A percentile compares a stretch with the other conserved stretches of the same genome.
phyloP scores from a whole-genome alignment of 257 asterid genomes.

The Plectranthus barbatus region DNA sequence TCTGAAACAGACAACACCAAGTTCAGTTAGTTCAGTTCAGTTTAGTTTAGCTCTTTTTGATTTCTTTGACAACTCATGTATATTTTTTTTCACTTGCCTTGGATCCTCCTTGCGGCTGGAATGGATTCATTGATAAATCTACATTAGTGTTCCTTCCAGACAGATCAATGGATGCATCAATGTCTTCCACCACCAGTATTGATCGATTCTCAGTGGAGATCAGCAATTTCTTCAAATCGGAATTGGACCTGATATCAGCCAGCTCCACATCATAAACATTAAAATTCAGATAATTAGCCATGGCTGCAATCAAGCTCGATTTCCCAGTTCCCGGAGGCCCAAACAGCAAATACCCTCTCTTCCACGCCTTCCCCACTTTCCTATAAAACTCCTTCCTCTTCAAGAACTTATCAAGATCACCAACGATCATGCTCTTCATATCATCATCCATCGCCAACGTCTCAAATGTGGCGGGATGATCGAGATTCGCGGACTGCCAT shows the following conservation, averaged over 20 bases:
- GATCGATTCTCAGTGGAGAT: slow-evolving; percentile 42
- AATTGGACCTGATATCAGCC: slow-evolving; percentile 26
- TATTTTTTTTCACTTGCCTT: slow-evolving; percentile 11
- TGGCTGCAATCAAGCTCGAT: slow-evolving; percentile 71
- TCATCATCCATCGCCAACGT: slow-evolving; percentile 50
- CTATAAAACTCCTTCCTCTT: slow-evolving; percentile 44
- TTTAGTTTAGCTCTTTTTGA: not conserved
- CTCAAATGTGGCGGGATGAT: slow-evolving; percentile 51
- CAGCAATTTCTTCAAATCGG: slow-evolving; percentile 35
- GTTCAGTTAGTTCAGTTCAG: too few relatives aligned
- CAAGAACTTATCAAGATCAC: slow-evolving; percentile 42
- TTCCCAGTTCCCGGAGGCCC: slow-evolving; percentile 88
- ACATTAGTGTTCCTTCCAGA: slow-evolving; percentile 17
- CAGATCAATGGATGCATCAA: slow-evolving; percentile 48
- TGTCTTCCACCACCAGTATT: slow-evolving; percentile 69
- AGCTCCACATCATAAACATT: slow-evolving; percentile 69
- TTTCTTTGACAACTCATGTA: not conserved
- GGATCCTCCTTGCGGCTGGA: not conserved
- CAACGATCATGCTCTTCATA: slow-evolving; percentile 24
- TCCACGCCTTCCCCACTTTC: slow-evolving; percentile 66
- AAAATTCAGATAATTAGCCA: slow-evolving; percentile 55
- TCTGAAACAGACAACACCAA: slow-evolving; percentile 16
- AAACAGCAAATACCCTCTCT: slow-evolving; percentile 57
- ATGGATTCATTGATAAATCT: not conserved
- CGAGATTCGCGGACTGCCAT: slow-evolving; percentile 41